phyloP scores from a whole-genome alignment of 441 rosid genomes.

The Adansonia madagascariensis region DNA sequence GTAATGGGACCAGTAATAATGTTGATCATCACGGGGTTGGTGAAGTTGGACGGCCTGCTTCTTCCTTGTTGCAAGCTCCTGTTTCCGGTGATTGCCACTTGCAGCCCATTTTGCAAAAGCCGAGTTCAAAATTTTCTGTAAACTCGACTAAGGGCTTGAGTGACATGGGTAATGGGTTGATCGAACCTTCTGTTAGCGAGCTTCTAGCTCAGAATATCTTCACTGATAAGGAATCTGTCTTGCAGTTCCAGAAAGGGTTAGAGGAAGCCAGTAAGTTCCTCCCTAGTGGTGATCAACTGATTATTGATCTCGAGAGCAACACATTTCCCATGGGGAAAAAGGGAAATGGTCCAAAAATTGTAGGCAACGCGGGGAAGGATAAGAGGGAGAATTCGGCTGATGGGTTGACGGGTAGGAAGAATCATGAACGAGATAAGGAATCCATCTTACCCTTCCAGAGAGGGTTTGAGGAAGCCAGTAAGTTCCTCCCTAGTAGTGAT shows the following conservation, averaged over 20 bases:
- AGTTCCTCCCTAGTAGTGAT: slow-evolving; percentile 50
- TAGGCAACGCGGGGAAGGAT: too few species aligned
- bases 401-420: too few species aligned
- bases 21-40: slow-evolving; percentile 35
- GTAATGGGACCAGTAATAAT: slow-evolving; percentile 31
- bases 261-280: too few species aligned
- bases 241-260: slow-evolving; percentile 40
- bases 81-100: slow-evolving; percentile 33
- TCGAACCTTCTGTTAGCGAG: slow-evolving; percentile 35
- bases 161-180: slow-evolving; percentile 21
- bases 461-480: slow-evolving; percentile 63
- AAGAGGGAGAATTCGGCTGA: too few species aligned
- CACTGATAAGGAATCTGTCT: slow-evolving; percentile 43
- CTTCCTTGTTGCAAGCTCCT: slow-evolving; percentile 37
- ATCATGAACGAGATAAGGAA: too few species aligned
- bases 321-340: too few species aligned
- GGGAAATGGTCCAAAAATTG: too few species aligned
- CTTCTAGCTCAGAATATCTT: slow-evolving; percentile 44
- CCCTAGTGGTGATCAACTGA: too few species aligned
- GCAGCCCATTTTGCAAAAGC: slow-evolving; percentile 31
- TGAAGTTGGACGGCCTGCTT: slow-evolving; percentile 38
- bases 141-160: slow-evolving; percentile 18
- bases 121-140: slow-evolving; percentile 22
- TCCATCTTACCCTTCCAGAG: slow-evolving; percentile 5
- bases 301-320: too few species aligned